phyloP scores from a whole-genome alignment of 2,329 filamentous ascomycete genomes.

The Periconia sp. region DNA sequence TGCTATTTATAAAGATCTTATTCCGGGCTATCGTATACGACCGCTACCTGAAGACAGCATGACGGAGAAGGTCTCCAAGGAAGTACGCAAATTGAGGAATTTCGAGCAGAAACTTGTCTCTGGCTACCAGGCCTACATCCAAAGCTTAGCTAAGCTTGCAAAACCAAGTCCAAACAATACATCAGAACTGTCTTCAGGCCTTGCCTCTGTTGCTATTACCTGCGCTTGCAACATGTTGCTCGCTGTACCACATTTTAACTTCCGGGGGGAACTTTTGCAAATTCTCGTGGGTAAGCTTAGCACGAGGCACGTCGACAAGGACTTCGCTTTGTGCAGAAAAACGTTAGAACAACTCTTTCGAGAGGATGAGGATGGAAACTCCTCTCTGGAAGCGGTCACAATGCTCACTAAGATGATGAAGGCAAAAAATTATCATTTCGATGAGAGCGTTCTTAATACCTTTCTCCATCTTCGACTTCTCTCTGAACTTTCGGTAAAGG shows the following conservation, averaged over 20 bases:
- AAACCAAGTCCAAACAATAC: conserved; percentile 54
- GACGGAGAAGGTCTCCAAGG: conserved; percentile 83
- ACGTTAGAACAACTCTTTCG: conserved; percentile 80
- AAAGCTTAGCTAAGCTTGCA: conserved; percentile 69
- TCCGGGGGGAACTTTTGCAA: conserved; percentile 81
- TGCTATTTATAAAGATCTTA: conserved; percentile 91
- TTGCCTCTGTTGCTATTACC: conserved; percentile 77
- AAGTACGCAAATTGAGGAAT: conserved; percentile 76
- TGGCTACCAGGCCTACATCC: conserved; percentile 83
- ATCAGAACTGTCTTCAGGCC: conserved; percentile 36
- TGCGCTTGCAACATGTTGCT: conserved; percentile 82
- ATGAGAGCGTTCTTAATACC: conserved; percentile 85
- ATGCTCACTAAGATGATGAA: conserved; percentile 95
- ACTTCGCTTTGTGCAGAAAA: conserved; percentile 75
- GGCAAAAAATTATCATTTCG: conserved; percentile 75
- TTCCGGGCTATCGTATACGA: conserved; percentile 93
- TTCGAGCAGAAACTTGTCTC: conserved; percentile 88
- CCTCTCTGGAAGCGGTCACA: conserved; percentile 82
- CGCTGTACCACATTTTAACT: conserved; percentile 95
- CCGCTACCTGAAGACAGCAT: conserved; percentile 74
- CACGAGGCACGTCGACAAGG: conserved; percentile 67
- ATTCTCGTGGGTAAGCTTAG: conserved; percentile 85
- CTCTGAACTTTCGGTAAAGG: conserved; percentile 83
- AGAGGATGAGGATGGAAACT: conserved; percentile 86
- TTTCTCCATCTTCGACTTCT: conserved; percentile 88